Percentiles rank a stretch among this genome's conserved stretches.
phyloP scores from a whole-genome alignment of 331 rosid species.

The Prunus yedoensis region DNA sequence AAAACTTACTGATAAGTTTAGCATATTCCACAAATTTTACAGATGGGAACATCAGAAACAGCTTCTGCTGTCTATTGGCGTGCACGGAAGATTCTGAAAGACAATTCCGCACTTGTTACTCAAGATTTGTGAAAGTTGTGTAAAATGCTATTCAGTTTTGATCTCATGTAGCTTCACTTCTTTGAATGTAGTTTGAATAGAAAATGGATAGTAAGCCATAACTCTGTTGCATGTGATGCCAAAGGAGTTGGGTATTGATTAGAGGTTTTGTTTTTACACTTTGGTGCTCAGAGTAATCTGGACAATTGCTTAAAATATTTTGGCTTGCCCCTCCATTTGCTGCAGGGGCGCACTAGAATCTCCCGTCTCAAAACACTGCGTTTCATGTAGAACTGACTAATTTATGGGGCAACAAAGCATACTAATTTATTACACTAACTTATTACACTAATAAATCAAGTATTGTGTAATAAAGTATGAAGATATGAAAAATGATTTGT shows the following conservation, averaged over 20 bases:
- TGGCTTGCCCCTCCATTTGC: background rate
- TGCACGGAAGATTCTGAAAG: slow-evolving; percentile 66
- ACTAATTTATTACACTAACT: too few species aligned
- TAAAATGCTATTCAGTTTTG: slow-evolving; percentile 45
- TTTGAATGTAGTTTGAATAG: background rate
- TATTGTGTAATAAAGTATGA: too few species aligned
- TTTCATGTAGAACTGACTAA: too few species aligned
- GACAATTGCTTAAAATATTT: background rate
- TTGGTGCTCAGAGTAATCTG: background rate
- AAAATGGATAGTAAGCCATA: background rate
- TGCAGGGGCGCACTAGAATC: too few species aligned
- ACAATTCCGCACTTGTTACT: slow-evolving; percentile 47
- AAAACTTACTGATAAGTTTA: background rate
- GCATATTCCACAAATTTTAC: slow-evolving; percentile 26
- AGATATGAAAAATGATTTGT: too few species aligned
- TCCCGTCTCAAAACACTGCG: too few species aligned
- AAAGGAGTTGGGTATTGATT: background rate
- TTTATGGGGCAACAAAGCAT: too few species aligned
- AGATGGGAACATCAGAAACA: slow-evolving; percentile 85
- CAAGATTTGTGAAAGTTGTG: slow-evolving; percentile 32
- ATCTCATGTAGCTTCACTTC: slow-evolving; percentile 2
- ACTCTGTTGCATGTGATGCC: background rate
- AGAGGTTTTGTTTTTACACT: background rate
- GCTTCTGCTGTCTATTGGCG: slow-evolving; percentile 71
- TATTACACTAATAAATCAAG: too few species aligned